phyloP scores from a whole-genome alignment of 768 basidiomycete species.

The Floccularia luteovirens region DNA sequence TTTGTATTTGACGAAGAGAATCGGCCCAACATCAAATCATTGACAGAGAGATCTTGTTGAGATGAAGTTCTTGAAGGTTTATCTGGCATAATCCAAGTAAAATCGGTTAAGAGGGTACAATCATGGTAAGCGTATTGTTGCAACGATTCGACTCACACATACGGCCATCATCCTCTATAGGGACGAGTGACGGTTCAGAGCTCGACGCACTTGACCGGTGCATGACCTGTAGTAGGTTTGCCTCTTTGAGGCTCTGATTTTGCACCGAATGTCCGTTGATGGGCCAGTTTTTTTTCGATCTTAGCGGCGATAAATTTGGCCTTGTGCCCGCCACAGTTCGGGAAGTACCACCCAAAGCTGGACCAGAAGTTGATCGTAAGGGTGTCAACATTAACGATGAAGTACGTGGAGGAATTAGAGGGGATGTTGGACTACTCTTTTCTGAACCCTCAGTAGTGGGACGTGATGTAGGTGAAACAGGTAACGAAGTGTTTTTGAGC shows the following conservation, averaged over 20 bases:
- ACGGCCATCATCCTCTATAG: conserved; percentile 40
- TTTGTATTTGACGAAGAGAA: conserved; percentile 38
- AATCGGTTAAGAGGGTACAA: background rate
- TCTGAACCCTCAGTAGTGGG: background rate
- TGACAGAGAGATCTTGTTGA: conserved; percentile 49
- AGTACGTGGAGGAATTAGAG: conserved; percentile 41
- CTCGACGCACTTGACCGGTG: conserved; percentile 69
- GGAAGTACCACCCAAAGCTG: conserved; percentile 18
- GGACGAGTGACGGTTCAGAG: conserved; percentile 77
- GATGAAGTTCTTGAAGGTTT: conserved; percentile 28
- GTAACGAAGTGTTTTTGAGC: too few species aligned
- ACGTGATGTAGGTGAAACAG: background rate
- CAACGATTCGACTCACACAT: conserved; percentile 43
- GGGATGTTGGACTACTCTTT: conserved; percentile 8
- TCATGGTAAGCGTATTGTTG: too few species aligned
- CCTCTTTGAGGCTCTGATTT: conserved; percentile 20
- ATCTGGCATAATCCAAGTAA: conserved; percentile 11
- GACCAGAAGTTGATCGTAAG: conserved; percentile 4
- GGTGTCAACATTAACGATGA: background rate
- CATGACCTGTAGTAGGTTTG: conserved; percentile 47
- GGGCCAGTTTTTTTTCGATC: conserved; percentile 35
- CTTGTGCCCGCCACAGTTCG: conserved; percentile 23
- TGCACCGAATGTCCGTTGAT: conserved; percentile 14
- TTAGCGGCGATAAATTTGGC: conserved; percentile 33
- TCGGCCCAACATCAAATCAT: conserved; percentile 37